A percentile compares a stretch with the other conserved stretches of the same genome.
Evolutionary conservation across 495 filamentous ascomycete genomes (phyloP).

Genomic region (Penicillium pancosmium): DNA sequence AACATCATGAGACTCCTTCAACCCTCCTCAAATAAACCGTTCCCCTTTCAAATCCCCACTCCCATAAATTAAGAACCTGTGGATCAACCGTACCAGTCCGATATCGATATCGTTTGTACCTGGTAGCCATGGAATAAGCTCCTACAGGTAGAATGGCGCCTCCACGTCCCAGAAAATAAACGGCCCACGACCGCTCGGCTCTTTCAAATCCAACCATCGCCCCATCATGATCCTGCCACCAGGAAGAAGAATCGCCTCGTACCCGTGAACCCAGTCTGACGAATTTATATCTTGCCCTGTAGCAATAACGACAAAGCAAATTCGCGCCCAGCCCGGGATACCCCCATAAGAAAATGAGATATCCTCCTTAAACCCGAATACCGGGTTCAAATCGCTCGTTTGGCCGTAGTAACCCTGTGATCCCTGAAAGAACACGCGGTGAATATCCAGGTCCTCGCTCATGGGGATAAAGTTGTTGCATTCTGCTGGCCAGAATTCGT

Average conservation of each 20-base stretch:
- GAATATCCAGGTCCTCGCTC: not conserved
- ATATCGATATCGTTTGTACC: no score
- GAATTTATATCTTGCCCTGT: not conserved
- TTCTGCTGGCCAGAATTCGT: conserved; percentile 28
- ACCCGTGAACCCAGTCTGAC: conserved; percentile 38
- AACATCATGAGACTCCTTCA: conserved; percentile 5
- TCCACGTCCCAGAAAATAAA: conserved; percentile 57
- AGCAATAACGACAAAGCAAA: conserved; percentile 40
- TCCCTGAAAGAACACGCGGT: conserved; percentile 30
- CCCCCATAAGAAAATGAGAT: conserved; percentile 29
- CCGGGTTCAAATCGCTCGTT: conserved; percentile 10
- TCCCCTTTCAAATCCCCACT: not conserved
- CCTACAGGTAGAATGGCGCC: not conserved
- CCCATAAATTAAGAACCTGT: not conserved
- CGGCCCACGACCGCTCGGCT: conserved; percentile 41
- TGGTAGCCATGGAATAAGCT: no score
- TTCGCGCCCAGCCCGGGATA: conserved; percentile 44
- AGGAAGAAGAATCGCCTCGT: conserved; percentile 55
- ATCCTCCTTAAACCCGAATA: conserved; percentile 37
- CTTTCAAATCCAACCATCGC: conserved; percentile 43
- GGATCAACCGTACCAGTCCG: not conserved
- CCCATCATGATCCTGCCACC: conserved; percentile 52
- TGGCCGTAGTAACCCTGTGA: conserved; percentile 18
- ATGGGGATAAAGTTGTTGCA: conserved; percentile 28
- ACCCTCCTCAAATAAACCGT: not conserved